phyloP scores from a whole-genome alignment of 2,329 filamentous ascomycete genomes.

The Aureobasidium sp. region DNA sequence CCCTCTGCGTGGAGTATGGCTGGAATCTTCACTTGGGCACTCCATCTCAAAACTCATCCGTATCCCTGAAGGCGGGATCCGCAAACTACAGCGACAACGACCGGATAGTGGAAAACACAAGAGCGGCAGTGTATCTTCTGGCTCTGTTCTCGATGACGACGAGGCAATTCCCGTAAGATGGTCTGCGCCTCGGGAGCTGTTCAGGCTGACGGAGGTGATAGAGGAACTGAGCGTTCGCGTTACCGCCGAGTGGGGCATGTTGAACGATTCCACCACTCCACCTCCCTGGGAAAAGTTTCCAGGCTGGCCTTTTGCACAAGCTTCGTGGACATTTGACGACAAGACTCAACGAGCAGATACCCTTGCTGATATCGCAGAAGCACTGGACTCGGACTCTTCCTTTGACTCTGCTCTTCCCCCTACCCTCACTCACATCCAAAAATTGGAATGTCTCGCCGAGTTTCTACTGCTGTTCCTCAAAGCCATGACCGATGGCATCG shows the following conservation, averaged over 20 bases:
- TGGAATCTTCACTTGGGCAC: slow-evolving; percentile 72
- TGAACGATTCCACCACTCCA: slow-evolving; percentile 22
- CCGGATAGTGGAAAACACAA: slow-evolving; percentile 24
- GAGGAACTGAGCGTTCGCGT: slow-evolving; percentile 50
- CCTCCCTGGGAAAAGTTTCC: slow-evolving; percentile 47
- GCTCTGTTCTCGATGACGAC: neutral
- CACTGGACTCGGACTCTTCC: slow-evolving; percentile 61
- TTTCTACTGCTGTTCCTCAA: slow-evolving; percentile 65
- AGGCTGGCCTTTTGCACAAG: slow-evolving; percentile 52
- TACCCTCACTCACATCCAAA: slow-evolving; percentile 55
- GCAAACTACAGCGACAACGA: slow-evolving; percentile 57
- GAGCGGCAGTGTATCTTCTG: neutral
- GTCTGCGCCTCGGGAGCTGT: slow-evolving; percentile 81
- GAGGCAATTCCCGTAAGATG: slow-evolving; percentile 48
- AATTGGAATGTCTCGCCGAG: slow-evolving; percentile 66
- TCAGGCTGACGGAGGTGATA: slow-evolving; percentile 77
- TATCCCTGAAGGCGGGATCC: slow-evolving; percentile 69
- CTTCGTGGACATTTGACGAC: slow-evolving; percentile 37
- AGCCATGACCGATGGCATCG: slow-evolving; percentile 69
- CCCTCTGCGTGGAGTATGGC: slow-evolving; percentile 68
- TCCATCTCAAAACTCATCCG: slow-evolving; percentile 80
- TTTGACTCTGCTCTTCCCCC: slow-evolving; percentile 55
- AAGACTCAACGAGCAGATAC: slow-evolving; percentile 35
- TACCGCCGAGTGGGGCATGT: slow-evolving; percentile 56
- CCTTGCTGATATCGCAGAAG: slow-evolving; percentile 44